These are phyloP conservation scores for Boechera stricta DNA, from an alignment of 345 rosid species.

Conservation along the genomic window DNA sequence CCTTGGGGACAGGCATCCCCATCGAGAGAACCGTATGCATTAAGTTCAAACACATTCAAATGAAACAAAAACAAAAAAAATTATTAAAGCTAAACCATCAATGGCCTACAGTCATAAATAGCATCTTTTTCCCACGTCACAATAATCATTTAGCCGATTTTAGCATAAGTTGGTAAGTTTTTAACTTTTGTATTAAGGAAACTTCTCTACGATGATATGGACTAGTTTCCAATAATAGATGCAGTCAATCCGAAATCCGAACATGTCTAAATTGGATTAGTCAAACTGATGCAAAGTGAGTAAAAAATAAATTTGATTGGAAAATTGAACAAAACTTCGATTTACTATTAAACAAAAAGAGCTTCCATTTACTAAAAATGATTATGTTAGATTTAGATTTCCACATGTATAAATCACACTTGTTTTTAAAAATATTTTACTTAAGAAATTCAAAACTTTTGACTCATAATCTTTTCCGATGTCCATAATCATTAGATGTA, in stretches of 20 bases:
- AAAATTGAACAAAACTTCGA: too few species aligned
- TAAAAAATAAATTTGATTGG: too few species aligned
- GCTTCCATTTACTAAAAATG: too few species aligned
- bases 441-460: too few species aligned
- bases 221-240: slow-evolving; percentile 11
- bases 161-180: neutral
- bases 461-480: too few species aligned
- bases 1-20: slow-evolving; percentile 61
- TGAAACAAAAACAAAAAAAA: neutral
- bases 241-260: neutral
- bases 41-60: slow-evolving; percentile 48
- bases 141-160: neutral
- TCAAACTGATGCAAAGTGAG: too few species aligned
- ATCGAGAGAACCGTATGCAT: slow-evolving; percentile 58
- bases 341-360: too few species aligned
- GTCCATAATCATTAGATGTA: too few species aligned
- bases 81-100: slow-evolving; percentile 43
- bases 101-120: slow-evolving; percentile 35
- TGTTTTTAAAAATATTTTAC: too few species aligned
- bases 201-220: neutral
- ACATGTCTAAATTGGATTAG: neutral
- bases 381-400: too few species aligned
- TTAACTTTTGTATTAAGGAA: neutral
- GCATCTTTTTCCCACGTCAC: neutral
- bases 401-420: too few species aligned